These are phyloP conservation scores for Monascus ruber DNA, from an alignment of 2,329 filamentous ascomycete species.

Conservation along the genomic window DNA sequence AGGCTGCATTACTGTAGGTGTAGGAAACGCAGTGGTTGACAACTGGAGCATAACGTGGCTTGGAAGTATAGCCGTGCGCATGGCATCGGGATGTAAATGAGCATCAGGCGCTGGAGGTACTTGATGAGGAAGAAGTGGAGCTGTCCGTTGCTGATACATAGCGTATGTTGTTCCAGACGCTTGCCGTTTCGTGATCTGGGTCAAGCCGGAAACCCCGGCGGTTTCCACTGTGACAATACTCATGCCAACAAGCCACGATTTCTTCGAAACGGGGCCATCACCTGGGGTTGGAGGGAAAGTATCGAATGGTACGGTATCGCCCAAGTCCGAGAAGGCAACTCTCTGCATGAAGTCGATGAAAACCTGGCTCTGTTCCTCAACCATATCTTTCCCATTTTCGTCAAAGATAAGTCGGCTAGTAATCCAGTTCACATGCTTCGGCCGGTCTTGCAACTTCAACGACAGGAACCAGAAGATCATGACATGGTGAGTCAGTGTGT, in stretches of 20 bases:
- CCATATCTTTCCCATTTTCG: conserved; percentile 57
- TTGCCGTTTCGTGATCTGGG: conserved; percentile 40
- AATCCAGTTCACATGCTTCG: conserved; percentile 81
- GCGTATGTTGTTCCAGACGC: conserved; percentile 41
- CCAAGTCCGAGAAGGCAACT: conserved; percentile 72
- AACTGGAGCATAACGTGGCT: conserved; percentile 36
- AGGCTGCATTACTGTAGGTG: conserved; percentile 47
- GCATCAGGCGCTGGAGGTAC: conserved; percentile 28
- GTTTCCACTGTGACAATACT: conserved; percentile 42
- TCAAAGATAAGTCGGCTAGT: conserved; percentile 74
- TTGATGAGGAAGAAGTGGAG: conserved; percentile 35
- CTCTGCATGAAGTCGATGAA: conserved; percentile 93
- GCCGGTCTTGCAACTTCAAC: conserved; percentile 70
- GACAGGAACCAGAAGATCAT: conserved; percentile 96
- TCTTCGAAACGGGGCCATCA: conserved; percentile 32
- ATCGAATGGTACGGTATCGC: conserved; percentile 46
- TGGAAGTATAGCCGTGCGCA: conserved; percentile 33
- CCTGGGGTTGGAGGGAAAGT: conserved; percentile 29
- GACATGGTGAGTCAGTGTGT: conserved; percentile 85
- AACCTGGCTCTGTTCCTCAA: conserved; percentile 87
- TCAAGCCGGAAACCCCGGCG: conserved; percentile 34
- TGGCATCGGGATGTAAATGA: conserved; percentile 27
- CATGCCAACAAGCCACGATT: conserved; percentile 41
- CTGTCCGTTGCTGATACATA: conserved; percentile 37
- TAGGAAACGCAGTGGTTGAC: conserved; percentile 33